Conservation (phyloP, 345 rosid species). For the Lagerstroemia speciosa region DNA sequence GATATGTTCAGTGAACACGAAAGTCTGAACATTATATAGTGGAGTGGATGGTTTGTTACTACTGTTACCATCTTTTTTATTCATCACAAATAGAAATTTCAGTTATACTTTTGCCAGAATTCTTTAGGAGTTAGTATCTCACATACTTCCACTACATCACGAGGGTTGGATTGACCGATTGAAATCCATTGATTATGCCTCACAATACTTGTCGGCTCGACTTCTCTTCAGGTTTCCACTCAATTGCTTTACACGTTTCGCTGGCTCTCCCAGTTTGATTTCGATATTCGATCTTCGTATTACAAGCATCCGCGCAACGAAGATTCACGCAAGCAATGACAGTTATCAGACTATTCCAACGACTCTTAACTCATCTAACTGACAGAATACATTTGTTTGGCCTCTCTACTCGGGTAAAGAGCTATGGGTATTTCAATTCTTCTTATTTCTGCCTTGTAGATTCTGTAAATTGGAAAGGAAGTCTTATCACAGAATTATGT, state of each 20-base stretch:
- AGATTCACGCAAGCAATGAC: background rate
- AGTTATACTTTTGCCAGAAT: background rate
- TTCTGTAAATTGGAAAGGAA: conserved; percentile 55
- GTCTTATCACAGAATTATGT: conserved; percentile 14
- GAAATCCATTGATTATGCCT: too few species aligned
- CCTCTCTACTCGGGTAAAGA: background rate
- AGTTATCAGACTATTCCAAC: background rate
- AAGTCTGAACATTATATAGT: too few species aligned
- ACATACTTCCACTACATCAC: too few species aligned
- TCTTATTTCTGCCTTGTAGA: conserved; percentile 45
- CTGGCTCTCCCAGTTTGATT: background rate
- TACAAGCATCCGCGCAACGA: background rate
- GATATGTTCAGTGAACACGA: too few species aligned
- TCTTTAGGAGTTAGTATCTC: background rate
- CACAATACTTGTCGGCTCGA: background rate
- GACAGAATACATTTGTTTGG: background rate
- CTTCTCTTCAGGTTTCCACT: background rate
- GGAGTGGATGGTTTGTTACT: too few species aligned
- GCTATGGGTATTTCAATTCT: conserved; percentile 8
- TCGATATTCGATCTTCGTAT: background rate
- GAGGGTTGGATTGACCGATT: background rate
- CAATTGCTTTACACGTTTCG: background rate
- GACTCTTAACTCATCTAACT: conserved; percentile 1
- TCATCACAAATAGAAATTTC: too few species aligned
- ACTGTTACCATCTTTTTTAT: too few species aligned